Conservation (phyloP, 371 early-diverging fungal species). For the Syncephalastrum sp. region DNA sequence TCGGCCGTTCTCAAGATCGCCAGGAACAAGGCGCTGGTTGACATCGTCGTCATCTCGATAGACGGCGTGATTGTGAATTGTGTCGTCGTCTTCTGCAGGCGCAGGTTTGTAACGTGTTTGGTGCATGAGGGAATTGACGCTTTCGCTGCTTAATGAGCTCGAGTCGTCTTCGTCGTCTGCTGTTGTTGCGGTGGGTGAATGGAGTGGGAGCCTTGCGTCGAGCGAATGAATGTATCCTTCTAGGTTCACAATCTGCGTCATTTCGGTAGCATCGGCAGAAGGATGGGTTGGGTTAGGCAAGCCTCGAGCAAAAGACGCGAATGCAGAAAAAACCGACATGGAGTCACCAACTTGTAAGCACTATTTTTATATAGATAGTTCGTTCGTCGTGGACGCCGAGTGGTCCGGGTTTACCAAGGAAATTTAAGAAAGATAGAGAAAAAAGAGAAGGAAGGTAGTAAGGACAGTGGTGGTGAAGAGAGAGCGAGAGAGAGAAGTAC, state of each 20-base stretch:
- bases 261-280: slow-evolving; percentile 30
- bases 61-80: background rate
- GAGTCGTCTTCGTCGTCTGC: slow-evolving; percentile 7
- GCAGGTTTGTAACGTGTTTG: background rate
- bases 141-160: slow-evolving; percentile 5
- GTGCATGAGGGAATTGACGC: slow-evolving; percentile 1
- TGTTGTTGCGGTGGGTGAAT: slow-evolving; percentile 1
- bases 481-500: background rate
- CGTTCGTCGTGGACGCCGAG: too few relatives aligned
- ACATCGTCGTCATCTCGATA: slow-evolving; percentile 13
- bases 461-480: background rate
- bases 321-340: too few relatives aligned
- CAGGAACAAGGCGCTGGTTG: slow-evolving; percentile 17
- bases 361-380: too few relatives aligned
- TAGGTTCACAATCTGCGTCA: slow-evolving; percentile 31
- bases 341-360: too few relatives aligned
- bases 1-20: slow-evolving; percentile 12
- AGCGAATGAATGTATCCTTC: slow-evolving; percentile 10
- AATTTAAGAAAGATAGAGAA: slow-evolving; percentile 3
- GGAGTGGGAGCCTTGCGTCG: too few relatives aligned
- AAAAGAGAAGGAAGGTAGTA: slow-evolving; percentile 4
- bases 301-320: slow-evolving; percentile 1
- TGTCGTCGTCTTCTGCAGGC: slow-evolving; percentile 10
- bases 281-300: slow-evolving; percentile 4
- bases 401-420: background rate